Conservation (phyloP, 2,329 filamentous ascomycete species). For the Beauveria rudraprayagi region DNA sequence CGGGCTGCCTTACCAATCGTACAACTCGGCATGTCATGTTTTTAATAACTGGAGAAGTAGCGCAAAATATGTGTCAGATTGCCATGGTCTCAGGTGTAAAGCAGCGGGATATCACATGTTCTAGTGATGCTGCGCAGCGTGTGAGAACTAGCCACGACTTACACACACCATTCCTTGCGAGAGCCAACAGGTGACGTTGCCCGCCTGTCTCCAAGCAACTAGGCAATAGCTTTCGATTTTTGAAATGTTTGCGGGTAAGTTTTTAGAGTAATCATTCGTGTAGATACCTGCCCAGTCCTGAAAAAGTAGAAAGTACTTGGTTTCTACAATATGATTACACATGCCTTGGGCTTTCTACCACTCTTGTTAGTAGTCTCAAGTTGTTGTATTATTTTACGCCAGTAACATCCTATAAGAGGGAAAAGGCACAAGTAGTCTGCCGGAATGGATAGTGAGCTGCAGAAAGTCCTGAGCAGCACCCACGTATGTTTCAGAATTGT, state of each 20-base stretch:
- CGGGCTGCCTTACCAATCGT: neutral
- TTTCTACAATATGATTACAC: too few species aligned
- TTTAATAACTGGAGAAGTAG: neutral
- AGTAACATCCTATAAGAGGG: too few species aligned
- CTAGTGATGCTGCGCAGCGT: neutral
- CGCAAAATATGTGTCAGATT: neutral
- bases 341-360: too few species aligned
- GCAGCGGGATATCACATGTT: constrained; percentile 3
- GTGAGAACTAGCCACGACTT: constrained; percentile 1
- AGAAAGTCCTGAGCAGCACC: too few species aligned
- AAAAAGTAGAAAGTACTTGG: neutral
- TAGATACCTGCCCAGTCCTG: neutral
- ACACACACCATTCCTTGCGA: neutral
- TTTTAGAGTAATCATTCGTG: neutral
- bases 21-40: neutral
- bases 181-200: neutral
- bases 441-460: too few species aligned
- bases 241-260: too few species aligned
- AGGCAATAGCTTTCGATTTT: neutral
- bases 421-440: too few species aligned
- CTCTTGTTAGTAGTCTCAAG: too few species aligned
- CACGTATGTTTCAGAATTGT: too few species aligned
- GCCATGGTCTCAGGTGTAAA: neutral
- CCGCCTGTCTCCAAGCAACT: neutral
- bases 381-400: too few species aligned